Percentiles rank a stretch among this genome's conserved stretches.
Conservation (phyloP, 345 rosid genomes). For the Eucalyptus lansdowneana region DNA sequence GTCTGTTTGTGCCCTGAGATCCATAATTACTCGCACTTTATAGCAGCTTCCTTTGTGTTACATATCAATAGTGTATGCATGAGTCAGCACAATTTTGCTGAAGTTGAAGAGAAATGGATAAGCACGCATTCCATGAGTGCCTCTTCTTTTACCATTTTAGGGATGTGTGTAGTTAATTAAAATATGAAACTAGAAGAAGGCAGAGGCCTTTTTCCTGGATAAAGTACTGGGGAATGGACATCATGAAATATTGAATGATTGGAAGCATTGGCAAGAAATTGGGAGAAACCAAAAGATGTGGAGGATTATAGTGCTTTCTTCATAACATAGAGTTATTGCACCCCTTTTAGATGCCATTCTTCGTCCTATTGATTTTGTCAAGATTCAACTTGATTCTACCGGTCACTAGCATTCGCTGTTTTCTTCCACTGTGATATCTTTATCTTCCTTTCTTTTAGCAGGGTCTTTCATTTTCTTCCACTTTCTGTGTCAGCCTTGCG, state of each 20-base stretch:
- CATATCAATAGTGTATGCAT: background rate
- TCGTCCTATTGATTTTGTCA: background rate
- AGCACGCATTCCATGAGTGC: background rate
- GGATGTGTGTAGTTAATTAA: background rate
- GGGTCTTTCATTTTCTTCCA: background rate
- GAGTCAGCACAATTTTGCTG: background rate
- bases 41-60: background rate
- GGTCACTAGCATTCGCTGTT: background rate
- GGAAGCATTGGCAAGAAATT: background rate
- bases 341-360: background rate
- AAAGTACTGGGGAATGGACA: background rate
- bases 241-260: background rate
- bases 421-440: background rate
- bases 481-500: background rate
- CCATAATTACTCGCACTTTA: background rate
- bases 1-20: background rate
- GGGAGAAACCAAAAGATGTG: background rate
- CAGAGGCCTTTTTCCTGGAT: background rate
- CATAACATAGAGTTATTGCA: background rate
- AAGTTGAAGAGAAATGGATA: background rate
- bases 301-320: background rate
- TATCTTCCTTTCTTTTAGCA: background rate
- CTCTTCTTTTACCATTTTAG: background rate
- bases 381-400: background rate
- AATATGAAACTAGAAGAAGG: background rate